Percentiles rank a stretch among this genome's conserved stretches.
phyloP scores from a whole-genome alignment of 805 yeast species.

The Wickerhamiella hasegawae region DNA sequence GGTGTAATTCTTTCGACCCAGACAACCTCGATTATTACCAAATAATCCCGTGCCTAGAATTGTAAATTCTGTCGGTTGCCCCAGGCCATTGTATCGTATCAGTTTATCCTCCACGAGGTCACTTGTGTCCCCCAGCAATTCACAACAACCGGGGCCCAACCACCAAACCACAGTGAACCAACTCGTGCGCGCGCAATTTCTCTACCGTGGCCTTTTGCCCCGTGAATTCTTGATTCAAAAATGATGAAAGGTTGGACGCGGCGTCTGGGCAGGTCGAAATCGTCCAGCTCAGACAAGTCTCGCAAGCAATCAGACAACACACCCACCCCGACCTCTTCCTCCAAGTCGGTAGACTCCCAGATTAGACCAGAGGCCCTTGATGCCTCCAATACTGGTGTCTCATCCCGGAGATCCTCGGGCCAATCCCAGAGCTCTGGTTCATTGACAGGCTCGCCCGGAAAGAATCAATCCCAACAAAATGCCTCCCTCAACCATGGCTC shows the following conservation, averaged over 20 bases:
- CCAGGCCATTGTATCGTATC: too few relatives aligned
- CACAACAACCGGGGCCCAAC: too few relatives aligned
- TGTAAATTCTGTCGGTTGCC: too few relatives aligned
- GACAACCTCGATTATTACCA: too few relatives aligned
- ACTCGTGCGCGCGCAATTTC: too few relatives aligned
- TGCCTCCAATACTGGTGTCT: conserved; percentile 15
- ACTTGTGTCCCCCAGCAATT: too few relatives aligned
- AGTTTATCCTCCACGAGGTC: too few relatives aligned
- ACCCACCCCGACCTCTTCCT: conserved; percentile 6
- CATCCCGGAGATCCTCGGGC: conserved; percentile 11
- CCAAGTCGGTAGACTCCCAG: conserved; percentile 5
- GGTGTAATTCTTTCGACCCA: too few relatives aligned
- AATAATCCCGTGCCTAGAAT: too few relatives aligned
- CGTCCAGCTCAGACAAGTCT: conserved; percentile 14
- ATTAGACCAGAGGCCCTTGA: conserved; percentile 20
- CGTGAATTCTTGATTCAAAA: neutral
- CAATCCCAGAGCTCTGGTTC: neutral
- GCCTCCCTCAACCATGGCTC: neutral
- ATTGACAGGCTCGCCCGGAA: neutral
- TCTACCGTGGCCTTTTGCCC: neutral
- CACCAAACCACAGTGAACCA: too few relatives aligned
- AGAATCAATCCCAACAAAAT: neutral
- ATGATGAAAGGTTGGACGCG: conserved; percentile 28
- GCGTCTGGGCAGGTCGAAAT: conserved; percentile 20
- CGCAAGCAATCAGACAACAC: conserved; percentile 9